A percentile compares a stretch with the other conserved stretches of the same genome.
Evolutionary conservation across 139 green algal species (phyloP).

Genomic region (Monoraphidium neglectum): DNA sequence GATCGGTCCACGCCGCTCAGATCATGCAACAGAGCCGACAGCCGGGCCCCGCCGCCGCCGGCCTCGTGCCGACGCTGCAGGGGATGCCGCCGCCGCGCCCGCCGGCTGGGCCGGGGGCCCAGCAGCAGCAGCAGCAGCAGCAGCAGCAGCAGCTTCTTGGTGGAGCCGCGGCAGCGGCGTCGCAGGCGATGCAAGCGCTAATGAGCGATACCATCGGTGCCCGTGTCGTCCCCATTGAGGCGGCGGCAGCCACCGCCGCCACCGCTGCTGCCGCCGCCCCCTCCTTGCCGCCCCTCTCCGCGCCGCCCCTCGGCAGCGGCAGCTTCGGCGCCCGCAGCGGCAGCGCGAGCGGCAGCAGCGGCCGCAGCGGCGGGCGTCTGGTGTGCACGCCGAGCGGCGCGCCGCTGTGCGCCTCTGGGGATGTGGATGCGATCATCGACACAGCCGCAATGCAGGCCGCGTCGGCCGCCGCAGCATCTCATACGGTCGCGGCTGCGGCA

Average conservation of each 20-base stretch:
- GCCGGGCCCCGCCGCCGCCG: not conserved
- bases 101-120: not conserved
- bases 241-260: not conserved
- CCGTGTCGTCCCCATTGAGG: not conserved
- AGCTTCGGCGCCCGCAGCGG: not conserved
- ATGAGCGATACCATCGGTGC: constrained; percentile 1
- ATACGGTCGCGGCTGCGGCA: too few relatives aligned
- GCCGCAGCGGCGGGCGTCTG: not conserved
- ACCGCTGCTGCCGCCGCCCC: not conserved
- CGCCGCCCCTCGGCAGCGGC: too few relatives aligned
- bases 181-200: constrained; percentile 16
- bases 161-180: not conserved
- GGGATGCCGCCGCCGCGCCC: not conserved
- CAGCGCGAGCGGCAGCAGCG: not conserved
- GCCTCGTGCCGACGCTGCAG: not conserved
- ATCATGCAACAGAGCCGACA: too few relatives aligned
- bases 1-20: not conserved
- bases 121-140: not conserved
- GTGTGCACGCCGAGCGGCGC: not conserved
- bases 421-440: too few relatives aligned
- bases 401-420: too few relatives aligned
- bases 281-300: not conserved
- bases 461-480: too few relatives aligned
- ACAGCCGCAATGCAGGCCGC: too few relatives aligned
- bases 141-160: constrained; percentile 13